Evolutionary conservation across 2,329 filamentous ascomycete species (phyloP), one percentile per base, ranked within the genome.

Genomic region (Aspergillus pseudoterreus): DNA sequence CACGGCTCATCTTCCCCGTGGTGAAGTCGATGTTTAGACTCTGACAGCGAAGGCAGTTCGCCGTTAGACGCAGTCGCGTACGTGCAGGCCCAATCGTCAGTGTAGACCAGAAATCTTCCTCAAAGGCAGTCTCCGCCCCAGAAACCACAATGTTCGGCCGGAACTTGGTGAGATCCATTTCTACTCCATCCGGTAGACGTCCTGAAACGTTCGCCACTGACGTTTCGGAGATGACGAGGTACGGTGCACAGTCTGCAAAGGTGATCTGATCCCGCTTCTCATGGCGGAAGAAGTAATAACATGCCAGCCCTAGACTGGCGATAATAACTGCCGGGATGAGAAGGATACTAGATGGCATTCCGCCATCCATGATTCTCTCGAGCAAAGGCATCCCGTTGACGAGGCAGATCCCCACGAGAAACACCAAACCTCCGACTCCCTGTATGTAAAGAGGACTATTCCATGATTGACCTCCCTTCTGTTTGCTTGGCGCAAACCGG

Each of bases 81-180:
- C 51, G 45, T 0, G 59, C 58, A 4, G 52, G 48, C 0, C 63
- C 60, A 35, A 87, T 65, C 14, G 67, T 67, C 27, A 90, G 68
- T 61, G 84, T 82, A 2, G 74, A 80, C 87, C 86, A 91, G 63
- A 80, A 89, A 64, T 91, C 87, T 66, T 91, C 87, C 10, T 85
- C 84, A 65, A 81, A 91, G 1, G 81, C 69, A 17, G 57, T 71
- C 6, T 70, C 67, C 3, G 81, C 77, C 2, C 83, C 84, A 35
- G 81, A 79, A 1, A 90, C 70, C 1, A 91, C 83, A 43, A 91
- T 80, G 64, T 90, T 91, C 0, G 87, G 85, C 33, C 88, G 81
- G 68, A 90, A 88, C 60, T 86, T 87, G 36, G 78, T 79, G 65
- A 87, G 82, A 48, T 86, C 83, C 72, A 87, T 78, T 17, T 72